Conservation (phyloP, 225 moss, liverwort and hornwort genomes). For the Physcomitrium patens region DNA sequence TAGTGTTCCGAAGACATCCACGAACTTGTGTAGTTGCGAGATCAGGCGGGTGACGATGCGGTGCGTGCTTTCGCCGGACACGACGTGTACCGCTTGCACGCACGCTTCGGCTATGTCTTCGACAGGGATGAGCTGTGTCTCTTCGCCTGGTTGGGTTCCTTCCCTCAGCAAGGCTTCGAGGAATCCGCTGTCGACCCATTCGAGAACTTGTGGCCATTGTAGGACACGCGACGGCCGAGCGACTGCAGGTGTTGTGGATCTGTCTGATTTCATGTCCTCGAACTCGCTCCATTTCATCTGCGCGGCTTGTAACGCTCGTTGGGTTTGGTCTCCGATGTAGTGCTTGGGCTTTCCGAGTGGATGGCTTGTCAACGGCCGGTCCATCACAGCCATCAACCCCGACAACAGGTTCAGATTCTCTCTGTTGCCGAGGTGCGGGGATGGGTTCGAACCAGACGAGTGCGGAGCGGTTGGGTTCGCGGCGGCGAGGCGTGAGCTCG, state of each 20-base stretch:
- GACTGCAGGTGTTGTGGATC: constrained; percentile 14
- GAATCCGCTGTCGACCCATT: constrained; percentile 78
- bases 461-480: neutral
- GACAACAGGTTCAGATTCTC: constrained; percentile 34
- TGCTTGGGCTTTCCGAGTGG: neutral
- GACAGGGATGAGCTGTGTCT: neutral
- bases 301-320: constrained; percentile 29
- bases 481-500: constrained; percentile 17
- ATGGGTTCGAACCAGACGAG: neutral
- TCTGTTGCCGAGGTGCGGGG: neutral
- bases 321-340: constrained; percentile 40
- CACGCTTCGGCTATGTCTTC: constrained; percentile 47
- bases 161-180: constrained; percentile 61
- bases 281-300: constrained; percentile 44
- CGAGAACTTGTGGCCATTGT: constrained; percentile 46
- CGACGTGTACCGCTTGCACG: constrained; percentile 48
- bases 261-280: constrained; percentile 48
- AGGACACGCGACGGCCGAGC: neutral
- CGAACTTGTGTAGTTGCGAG: constrained; percentile 24
- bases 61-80: constrained; percentile 59
- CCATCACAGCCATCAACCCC: constrained; percentile 28
- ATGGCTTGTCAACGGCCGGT: constrained; percentile 17
- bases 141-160: neutral
- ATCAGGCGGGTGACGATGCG: constrained; percentile 44
- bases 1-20: constrained; percentile 31